Evolutionary conservation across 225 moss, liverwort and hornwort species (phyloP).

Genomic region (Marchantia polymorpha): DNA sequence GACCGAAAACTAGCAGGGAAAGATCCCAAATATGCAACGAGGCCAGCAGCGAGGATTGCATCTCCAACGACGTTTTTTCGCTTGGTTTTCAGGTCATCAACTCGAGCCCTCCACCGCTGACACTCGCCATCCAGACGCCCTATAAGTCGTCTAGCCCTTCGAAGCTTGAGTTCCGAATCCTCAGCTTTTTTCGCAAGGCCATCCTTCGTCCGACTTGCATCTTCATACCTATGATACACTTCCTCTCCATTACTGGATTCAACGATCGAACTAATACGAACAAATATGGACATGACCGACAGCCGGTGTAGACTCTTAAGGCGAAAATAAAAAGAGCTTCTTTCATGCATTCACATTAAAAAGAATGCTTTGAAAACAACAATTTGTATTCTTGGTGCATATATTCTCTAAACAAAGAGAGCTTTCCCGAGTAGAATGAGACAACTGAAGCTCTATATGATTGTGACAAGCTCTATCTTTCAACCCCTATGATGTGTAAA

Average conservation of each 20-base stretch:
- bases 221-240: conserved; percentile 35
- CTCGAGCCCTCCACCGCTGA: conserved; percentile 41
- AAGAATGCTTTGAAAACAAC: too few species aligned
- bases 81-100: conserved; percentile 36
- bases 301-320: too few species aligned
- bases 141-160: conserved; percentile 41
- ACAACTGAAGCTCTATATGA: too few species aligned
- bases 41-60: conserved; percentile 45
- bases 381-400: too few species aligned
- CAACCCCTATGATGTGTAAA: not conserved
- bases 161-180: conserved; percentile 46
- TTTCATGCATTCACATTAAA: too few species aligned
- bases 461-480: too few species aligned
- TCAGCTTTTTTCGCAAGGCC: conserved; percentile 43
- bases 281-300: too few species aligned
- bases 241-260: not conserved
- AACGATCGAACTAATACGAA: not conserved
- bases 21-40: conserved; percentile 50
- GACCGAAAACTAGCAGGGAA: conserved; percentile 40
- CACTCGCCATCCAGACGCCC: conserved; percentile 55
- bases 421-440: too few species aligned
- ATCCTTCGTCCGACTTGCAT: conserved; percentile 47
- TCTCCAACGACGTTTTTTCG: conserved; percentile 44
- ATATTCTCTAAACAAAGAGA: too few species aligned
- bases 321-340: too few species aligned